A percentile compares a stretch with the other conserved stretches of the same genome.
These are phyloP conservation scores for Henckelia pumila DNA, from an alignment of 257 asterid species.

Conservation along the genomic window DNA sequence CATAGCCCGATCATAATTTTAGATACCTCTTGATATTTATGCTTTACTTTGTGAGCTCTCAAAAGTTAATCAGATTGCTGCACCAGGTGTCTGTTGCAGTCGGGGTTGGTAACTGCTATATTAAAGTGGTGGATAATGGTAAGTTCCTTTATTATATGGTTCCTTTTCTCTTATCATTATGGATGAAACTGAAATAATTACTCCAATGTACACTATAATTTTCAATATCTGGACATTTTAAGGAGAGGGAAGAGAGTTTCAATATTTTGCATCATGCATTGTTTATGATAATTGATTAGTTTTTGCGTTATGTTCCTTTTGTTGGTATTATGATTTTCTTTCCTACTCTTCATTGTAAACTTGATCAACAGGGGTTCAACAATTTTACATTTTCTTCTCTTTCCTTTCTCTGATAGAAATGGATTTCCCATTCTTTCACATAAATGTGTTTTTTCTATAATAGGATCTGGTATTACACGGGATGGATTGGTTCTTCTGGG, in stretches of 20 bases:
- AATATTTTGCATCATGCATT: conserved; percentile 1
- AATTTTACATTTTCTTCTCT: conserved; percentile 2
- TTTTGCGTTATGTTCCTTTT: conserved; percentile 8
- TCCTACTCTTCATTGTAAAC: conserved; percentile 4
- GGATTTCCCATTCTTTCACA: conserved; percentile 13
- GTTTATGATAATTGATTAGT: not conserved
- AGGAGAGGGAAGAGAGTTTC: conserved; percentile 15
- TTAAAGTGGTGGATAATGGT: conserved; percentile 85
- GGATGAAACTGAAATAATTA: conserved; percentile 11
- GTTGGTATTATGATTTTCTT: conserved; percentile 12
- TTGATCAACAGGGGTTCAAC: not conserved
- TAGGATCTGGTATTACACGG: conserved; percentile 81
- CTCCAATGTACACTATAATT: conserved; percentile 7
- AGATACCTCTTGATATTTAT: conserved; percentile 9
- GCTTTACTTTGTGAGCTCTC: conserved; percentile 1
- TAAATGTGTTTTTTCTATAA: conserved; percentile 24
- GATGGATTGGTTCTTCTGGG: conserved; percentile 80
- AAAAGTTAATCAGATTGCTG: conserved; percentile 21
- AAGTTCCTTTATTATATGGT: conserved; percentile 24
- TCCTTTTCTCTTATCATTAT: conserved; percentile 12
- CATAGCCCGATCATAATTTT: conserved; percentile 7
- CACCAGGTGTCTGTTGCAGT: conserved; percentile 69
- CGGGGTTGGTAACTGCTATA: conserved; percentile 58
- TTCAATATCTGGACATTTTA: conserved; percentile 1
- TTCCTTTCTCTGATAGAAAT: conserved; percentile 16